Base-by-base conservation (phyloP, 164 flowering plant species). In the Annona cherimola region DNA sequence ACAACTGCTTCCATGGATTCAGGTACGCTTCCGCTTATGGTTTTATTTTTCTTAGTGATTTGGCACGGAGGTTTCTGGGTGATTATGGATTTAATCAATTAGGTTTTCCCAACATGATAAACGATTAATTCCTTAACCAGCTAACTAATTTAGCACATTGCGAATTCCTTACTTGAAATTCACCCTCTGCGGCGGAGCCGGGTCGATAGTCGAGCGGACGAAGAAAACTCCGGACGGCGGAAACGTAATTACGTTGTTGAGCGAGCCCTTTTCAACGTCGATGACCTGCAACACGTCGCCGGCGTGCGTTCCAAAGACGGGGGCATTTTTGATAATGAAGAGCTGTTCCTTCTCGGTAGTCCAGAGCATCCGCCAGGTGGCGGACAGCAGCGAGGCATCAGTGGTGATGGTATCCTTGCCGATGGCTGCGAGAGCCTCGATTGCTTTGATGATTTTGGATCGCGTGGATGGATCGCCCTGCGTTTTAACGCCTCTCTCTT, bases 271-370 rank as follows among this genome's bases (percentile, higher is more conserved):
- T 73, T 84, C 88, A 3, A 92, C 95, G 65, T 90, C 97, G 9
- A 94, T 94, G 14, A 92, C 99, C 81, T 94, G 99, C 83, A 94
- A 82, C 12, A 90, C 94, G 69, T 94, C 99, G 2, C 99, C 99
- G 20, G 96, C 79, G 62, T 75, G 67, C 1, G 97, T 94, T 2
- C 97, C 95, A 45, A 92, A 91, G n/a, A 87, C 44, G 2, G 44
- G 42, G 0, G 97, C 97, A 40, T 91, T 90, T 80, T 89, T 87
- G 6, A 90, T 83, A 62, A 94, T 92, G 78, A 87, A 94, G 16
- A 94, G 89, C 80, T 94, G 98, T 76, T 94, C 99, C 66, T 94
- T 94, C 86, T 94, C 99, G 0, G 97, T 94, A 12, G 99, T 94
- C 99, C 99, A 94, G 18, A 94, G 82, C 86, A 94, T 70, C 74